Conservation (phyloP, 1,139 yeast genomes). For the Diutina sp. region DNA sequence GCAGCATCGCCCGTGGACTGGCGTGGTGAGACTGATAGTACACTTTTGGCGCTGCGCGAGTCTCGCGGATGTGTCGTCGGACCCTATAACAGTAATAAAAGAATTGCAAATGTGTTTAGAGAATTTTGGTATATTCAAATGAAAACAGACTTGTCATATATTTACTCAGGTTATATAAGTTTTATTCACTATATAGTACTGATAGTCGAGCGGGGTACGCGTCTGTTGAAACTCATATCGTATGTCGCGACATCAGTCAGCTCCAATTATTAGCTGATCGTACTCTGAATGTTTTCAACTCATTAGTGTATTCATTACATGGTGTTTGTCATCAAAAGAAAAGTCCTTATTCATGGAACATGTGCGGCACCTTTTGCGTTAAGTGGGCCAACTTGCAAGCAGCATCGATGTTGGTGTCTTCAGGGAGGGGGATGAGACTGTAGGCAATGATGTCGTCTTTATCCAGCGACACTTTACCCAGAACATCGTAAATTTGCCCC, state of each 20-base stretch:
- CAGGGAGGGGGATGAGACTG: neutral
- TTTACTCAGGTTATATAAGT: too few species aligned
- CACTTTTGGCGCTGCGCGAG: neutral
- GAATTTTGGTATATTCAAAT: too few species aligned
- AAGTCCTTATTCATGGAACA: neutral
- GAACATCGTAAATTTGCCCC: neutral
- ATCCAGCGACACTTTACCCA: neutral
- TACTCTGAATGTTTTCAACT: neutral
- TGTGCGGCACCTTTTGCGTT: neutral
- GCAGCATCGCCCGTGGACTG: neutral
- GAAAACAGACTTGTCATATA: too few species aligned
- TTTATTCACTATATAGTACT: too few species aligned
- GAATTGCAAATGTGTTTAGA: too few species aligned
- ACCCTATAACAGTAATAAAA: too few species aligned
- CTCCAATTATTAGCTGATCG: too few species aligned
- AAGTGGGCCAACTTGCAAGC: neutral
- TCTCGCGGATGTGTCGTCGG: neutral
- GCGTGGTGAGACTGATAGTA: neutral
- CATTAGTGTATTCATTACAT: neutral
- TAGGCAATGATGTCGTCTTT: neutral
- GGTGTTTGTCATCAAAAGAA: neutral
- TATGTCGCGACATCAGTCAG: too few species aligned
- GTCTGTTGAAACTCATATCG: too few species aligned
- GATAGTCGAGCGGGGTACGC: too few species aligned
- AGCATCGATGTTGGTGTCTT: neutral